Percentiles rank a stretch among this genome's conserved stretches.
These are phyloP conservation scores for Wickerhamomyces canadensis DNA, from an alignment of 805 yeast genomes.

Conservation along the genomic window DNA sequence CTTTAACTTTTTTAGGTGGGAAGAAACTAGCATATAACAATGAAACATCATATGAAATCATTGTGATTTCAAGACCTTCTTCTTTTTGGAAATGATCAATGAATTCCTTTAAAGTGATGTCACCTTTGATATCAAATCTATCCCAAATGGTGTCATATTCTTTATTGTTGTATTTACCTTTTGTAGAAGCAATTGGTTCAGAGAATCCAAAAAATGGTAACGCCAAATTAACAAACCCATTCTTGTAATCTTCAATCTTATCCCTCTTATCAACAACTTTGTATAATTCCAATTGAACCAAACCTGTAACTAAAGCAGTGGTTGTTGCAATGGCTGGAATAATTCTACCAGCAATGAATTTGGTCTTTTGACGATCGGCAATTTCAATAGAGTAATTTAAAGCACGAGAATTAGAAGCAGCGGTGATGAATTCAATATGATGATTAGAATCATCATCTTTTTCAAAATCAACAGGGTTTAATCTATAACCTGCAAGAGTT, in stretches of 20 bases:
- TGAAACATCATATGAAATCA: constrained; percentile 89
- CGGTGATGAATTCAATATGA: constrained; percentile 92
- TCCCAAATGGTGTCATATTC: constrained; percentile 92
- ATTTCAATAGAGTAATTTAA: constrained; percentile 82
- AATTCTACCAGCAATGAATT: constrained; percentile 96
- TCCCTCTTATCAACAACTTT: constrained; percentile 77
- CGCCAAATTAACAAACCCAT: constrained; percentile 89
- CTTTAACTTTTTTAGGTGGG: constrained; percentile 86
- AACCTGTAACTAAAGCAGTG: constrained; percentile 95
- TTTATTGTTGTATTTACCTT: constrained; percentile 74
- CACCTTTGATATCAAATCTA: constrained; percentile 76
- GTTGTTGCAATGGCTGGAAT: constrained; percentile 99
- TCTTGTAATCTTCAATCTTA: constrained; percentile 80
- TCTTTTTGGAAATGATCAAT: constrained; percentile 70
- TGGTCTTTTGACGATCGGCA: constrained; percentile 86
- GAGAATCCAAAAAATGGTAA: constrained; percentile 95
- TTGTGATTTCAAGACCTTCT: constrained; percentile 82
- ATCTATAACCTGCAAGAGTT: constrained; percentile 79
- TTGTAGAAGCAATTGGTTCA: constrained; percentile 86
- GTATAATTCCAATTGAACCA: constrained; percentile 85
- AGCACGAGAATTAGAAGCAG: constrained; percentile 96
- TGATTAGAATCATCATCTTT: constrained; percentile 97
- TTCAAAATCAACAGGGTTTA: constrained; percentile 90
- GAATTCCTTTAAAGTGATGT: constrained; percentile 68
- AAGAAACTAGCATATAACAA: constrained; percentile 88